Conservation (phyloP, 805 yeast species). For the Barnettozyma pratensis region DNA sequence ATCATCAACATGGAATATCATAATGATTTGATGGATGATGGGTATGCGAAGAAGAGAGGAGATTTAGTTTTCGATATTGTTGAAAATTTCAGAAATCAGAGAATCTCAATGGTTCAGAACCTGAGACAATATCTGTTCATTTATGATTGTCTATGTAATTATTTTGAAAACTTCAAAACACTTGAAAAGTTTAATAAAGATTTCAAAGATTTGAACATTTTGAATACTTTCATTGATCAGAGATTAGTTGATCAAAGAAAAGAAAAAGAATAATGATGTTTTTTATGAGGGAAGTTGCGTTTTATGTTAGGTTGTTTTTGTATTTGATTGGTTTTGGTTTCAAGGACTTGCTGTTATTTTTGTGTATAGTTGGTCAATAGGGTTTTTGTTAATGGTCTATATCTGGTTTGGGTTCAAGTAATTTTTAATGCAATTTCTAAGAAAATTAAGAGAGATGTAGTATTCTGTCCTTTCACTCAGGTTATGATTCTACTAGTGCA, state of each 20-base stretch:
- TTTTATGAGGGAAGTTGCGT: neutral
- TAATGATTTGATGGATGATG: neutral
- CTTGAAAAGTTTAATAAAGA: slow-evolving; percentile 4
- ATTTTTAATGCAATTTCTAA: neutral
- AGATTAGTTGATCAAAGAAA: neutral
- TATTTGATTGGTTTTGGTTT: no score
- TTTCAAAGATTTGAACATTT: slow-evolving; percentile 4
- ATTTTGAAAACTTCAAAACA: slow-evolving; percentile 8
- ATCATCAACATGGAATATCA: slow-evolving; percentile 32
- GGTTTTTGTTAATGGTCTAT: no score
- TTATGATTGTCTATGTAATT: slow-evolving; percentile 50
- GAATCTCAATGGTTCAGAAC: slow-evolving; percentile 82
- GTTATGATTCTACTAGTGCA: no score
- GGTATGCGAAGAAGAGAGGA: slow-evolving; percentile 35
- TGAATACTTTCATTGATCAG: slow-evolving; percentile 3
- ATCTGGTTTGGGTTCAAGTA: neutral
- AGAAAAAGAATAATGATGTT: neutral
- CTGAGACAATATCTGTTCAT: slow-evolving; percentile 69
- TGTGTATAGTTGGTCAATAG: no score
- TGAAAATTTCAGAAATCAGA: slow-evolving; percentile 61
- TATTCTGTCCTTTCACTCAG: no score
- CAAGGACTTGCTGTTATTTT: no score
- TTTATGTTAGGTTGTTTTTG: neutral
- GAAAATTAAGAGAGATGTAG: no score
- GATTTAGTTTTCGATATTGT: slow-evolving; percentile 49